Conservation (phyloP, 1,139 yeast species). For the Wickerhamiella pararugosa region DNA sequence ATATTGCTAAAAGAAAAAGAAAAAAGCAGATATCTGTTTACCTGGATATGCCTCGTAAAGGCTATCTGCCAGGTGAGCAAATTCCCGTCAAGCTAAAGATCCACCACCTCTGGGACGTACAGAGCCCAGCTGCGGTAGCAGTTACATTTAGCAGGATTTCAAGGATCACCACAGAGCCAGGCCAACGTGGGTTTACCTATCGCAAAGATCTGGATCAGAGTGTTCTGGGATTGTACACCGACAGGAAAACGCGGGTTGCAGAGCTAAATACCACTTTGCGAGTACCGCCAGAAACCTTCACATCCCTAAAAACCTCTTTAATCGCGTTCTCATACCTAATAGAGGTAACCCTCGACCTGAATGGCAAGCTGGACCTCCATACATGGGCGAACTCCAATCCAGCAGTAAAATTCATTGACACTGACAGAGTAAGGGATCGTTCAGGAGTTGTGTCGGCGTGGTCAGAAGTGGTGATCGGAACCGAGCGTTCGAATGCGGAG, state of each 20-base stretch:
- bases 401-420: conserved; percentile 44
- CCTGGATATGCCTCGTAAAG: conserved; percentile 49
- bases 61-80: conserved; percentile 63
- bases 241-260: conserved; percentile 45
- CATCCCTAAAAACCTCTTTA: conserved; percentile 27
- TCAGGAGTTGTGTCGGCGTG: conserved; percentile 67
- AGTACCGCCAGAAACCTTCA: conserved; percentile 69
- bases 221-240: conserved; percentile 64
- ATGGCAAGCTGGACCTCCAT: conserved; percentile 33
- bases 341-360: conserved; percentile 63
- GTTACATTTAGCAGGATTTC: conserved; percentile 72
- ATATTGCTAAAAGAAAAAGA: conserved; percentile 25
- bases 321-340: conserved; percentile 56
- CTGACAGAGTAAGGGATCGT: conserved; percentile 58
- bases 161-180: conserved; percentile 44
- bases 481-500: conserved; percentile 31
- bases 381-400: conserved; percentile 19
- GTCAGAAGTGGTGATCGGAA: conserved; percentile 67
- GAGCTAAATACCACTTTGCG: conserved; percentile 48
- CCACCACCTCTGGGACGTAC: conserved; percentile 54
- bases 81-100: conserved; percentile 56
- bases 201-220: conserved; percentile 73
- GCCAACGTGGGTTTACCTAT: conserved; percentile 44
- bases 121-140: conserved; percentile 62
- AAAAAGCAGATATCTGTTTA: conserved; percentile 27